phyloP scores from a whole-genome alignment of 306 rosid species.

The Ammopiptanthus mongolicus region DNA sequence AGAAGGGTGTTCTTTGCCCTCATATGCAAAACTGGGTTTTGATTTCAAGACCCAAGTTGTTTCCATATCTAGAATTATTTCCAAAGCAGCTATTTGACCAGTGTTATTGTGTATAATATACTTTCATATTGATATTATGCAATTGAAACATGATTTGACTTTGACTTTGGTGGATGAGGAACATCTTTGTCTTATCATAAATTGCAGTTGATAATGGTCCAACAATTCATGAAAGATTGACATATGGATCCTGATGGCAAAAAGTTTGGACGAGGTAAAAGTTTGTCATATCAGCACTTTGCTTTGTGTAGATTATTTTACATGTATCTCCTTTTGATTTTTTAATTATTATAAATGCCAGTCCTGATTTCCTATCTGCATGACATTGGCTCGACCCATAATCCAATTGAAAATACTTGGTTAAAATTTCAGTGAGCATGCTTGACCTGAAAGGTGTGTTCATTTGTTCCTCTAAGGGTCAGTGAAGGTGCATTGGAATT shows the following conservation, averaged over 20 bases:
- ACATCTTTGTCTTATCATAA: not conserved
- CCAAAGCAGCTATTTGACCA: not conserved
- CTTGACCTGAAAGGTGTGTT: not conserved
- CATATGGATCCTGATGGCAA: conserved; percentile 69
- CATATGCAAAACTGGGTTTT: not conserved
- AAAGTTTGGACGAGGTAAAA: conserved; percentile 82
- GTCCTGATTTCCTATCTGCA: not conserved
- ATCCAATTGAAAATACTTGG: not conserved
- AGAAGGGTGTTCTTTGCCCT: not conserved
- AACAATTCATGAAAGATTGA: conserved; percentile 38
- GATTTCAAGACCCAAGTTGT: not conserved
- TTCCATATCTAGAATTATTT: not conserved
- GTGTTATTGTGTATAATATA: not conserved
- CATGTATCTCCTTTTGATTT: not conserved
- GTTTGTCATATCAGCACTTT: conserved; percentile 6
- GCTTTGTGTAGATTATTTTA: not conserved
- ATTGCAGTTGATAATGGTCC: conserved; percentile 47
- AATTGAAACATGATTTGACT: not conserved
- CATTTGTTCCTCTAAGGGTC: no score
- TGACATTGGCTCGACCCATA: not conserved
- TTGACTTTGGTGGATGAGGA: conserved; percentile 12
- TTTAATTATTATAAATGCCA: not conserved
- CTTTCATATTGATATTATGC: not conserved
- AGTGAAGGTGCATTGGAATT: not conserved
- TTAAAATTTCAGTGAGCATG: not conserved